Evolutionary conservation across 1,284 basidiomycete species (phyloP).

Genomic region (Papiliotrema fonsecae): DNA sequence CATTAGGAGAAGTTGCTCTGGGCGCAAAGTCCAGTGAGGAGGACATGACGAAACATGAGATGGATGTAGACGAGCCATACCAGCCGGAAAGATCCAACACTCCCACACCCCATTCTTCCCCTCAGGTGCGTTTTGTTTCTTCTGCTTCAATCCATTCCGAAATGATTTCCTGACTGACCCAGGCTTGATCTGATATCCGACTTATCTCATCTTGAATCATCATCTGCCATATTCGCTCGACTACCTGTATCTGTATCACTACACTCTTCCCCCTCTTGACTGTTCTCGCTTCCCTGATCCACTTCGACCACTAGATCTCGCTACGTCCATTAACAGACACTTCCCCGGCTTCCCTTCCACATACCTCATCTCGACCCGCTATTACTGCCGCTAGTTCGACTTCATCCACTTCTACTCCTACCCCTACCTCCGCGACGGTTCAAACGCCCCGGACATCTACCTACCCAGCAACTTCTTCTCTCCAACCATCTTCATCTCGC

Average conservation of each 20-base stretch:
- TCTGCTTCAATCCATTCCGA: neutral
- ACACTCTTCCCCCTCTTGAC: too few relatives aligned
- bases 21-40: neutral
- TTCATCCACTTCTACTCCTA: neutral
- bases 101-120: slow-evolving; percentile 49
- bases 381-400: neutral
- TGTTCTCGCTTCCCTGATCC: too few relatives aligned
- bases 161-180: slow-evolving; percentile 22
- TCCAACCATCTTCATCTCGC: slow-evolving; percentile 20
- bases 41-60: slow-evolving; percentile 6
- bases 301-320: slow-evolving; percentile 2
- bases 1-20: too few relatives aligned
- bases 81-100: slow-evolving; percentile 41
- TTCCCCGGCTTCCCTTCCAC: slow-evolving; percentile 8
- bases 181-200: slow-evolving; percentile 2
- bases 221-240: neutral
- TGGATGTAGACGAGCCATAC: slow-evolving; percentile 34
- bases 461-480: neutral
- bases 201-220: neutral
- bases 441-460: neutral
- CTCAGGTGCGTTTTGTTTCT: slow-evolving; percentile 38
- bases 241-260: too few relatives aligned
- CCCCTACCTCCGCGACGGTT: neutral
- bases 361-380: slow-evolving; percentile 4
- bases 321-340: slow-evolving; percentile 9